Conservation (phyloP, 257 asterid genomes). For the Eustoma russellianum region DNA sequence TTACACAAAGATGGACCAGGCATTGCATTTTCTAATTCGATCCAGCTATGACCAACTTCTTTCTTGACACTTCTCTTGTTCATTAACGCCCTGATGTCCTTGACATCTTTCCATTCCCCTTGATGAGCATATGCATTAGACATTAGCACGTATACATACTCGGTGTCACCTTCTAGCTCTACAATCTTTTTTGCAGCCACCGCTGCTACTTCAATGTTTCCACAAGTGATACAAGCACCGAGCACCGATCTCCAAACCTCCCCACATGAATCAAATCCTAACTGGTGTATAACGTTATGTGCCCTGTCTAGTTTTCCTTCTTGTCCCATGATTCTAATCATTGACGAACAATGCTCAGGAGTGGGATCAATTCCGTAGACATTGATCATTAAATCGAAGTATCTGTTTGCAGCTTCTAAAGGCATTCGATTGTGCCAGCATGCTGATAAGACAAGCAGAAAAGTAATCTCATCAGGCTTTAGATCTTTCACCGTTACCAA, state of each 20-base stretch:
- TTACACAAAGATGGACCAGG: not conserved
- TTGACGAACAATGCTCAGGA: constrained; percentile 55
- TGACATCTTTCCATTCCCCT: constrained; percentile 46
- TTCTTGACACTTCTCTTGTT: constrained; percentile 42
- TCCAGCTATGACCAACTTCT: constrained; percentile 56
- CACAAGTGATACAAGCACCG: constrained; percentile 42
- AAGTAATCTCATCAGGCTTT: constrained; percentile 59
- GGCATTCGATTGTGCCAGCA: constrained; percentile 52
- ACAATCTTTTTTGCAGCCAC: constrained; percentile 43
- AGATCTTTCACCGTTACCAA: constrained; percentile 25
- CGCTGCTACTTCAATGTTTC: constrained; percentile 36
- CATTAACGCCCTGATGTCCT: constrained; percentile 43
- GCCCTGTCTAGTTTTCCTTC: constrained; percentile 47
- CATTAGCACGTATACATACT: constrained; percentile 40
- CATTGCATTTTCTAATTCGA: constrained; percentile 25
- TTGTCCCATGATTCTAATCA: constrained; percentile 63
- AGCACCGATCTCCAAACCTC: constrained; percentile 62
- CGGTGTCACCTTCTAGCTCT: constrained; percentile 47
- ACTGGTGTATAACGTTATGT: constrained; percentile 35
- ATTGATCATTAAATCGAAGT: constrained; percentile 35
- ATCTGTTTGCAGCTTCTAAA: constrained; percentile 24
- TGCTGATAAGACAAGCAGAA: constrained; percentile 54
- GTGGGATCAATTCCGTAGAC: constrained; percentile 37
- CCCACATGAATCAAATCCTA: constrained; percentile 36
- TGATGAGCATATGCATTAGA: constrained; percentile 49